These are phyloP conservation scores for Porodaedalea pini DNA, from an alignment of 1,284 basidiomycete species.

Conservation along the genomic window DNA sequence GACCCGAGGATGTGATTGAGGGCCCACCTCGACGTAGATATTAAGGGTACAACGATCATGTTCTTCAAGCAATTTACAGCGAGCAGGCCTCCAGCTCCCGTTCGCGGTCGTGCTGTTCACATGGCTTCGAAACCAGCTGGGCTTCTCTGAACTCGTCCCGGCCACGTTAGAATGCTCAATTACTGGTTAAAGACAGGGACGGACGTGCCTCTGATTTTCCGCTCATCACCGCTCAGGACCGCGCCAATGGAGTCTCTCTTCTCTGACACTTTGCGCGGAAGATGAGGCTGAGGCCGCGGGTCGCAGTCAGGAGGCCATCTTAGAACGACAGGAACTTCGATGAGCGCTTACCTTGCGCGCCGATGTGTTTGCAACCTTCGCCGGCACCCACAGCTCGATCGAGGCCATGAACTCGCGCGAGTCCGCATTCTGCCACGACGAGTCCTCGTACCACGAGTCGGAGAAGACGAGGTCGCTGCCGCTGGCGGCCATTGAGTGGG, in stretches of 20 bases:
- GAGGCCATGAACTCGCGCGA: conserved; percentile 45
- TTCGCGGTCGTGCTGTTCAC: conserved; percentile 44
- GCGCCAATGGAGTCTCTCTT: conserved; percentile 45
- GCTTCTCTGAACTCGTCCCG: conserved; percentile 48
- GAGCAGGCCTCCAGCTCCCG: conserved; percentile 67
- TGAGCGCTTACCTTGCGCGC: conserved; percentile 52
- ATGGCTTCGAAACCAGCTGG: conserved; percentile 63
- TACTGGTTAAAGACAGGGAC: neutral
- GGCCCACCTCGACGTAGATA: conserved; percentile 66
- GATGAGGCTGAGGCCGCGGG: conserved; percentile 27
- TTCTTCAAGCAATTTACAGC: conserved; percentile 66
- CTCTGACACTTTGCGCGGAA: conserved; percentile 49
- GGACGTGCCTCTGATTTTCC: conserved; percentile 57
- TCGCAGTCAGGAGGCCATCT: neutral
- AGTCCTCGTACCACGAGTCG: conserved; percentile 17
- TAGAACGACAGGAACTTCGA: neutral
- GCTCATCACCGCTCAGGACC: conserved; percentile 34
- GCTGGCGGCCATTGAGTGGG: conserved; percentile 10
- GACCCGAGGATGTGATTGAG: neutral
- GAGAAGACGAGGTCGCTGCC: conserved; percentile 5
- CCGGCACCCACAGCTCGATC: conserved; percentile 62
- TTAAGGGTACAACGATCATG: conserved; percentile 61
- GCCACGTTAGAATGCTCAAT: neutral
- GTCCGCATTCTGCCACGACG: conserved; percentile 13
- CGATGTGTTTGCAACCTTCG: conserved; percentile 39